These are phyloP conservation scores for Starmerella potacharoeniae DNA, from an alignment of 805 yeast genomes.

Conservation along the genomic window DNA sequence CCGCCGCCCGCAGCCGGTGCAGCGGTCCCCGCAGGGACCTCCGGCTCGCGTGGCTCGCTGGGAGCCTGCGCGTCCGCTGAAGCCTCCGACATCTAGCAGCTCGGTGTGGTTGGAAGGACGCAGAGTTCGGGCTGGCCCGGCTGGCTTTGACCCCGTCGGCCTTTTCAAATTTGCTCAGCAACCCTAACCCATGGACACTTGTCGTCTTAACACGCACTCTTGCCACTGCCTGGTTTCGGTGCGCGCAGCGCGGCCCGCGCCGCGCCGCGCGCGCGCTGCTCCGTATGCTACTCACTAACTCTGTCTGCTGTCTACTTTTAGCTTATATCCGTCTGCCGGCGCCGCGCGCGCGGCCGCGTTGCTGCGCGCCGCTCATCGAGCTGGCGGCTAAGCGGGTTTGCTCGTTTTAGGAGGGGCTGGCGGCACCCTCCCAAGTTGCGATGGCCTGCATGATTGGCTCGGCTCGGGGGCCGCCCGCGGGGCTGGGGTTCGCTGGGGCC, in stretches of 20 bases:
- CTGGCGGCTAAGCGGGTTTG: neutral
- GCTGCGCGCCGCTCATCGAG: neutral
- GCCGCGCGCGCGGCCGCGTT: neutral
- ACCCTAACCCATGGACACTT: constrained; percentile 17
- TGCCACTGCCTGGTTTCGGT: neutral
- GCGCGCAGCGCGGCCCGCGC: too few species aligned
- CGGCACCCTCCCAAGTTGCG: neutral
- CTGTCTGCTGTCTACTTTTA: neutral
- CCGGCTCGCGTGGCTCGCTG: constrained; percentile 3
- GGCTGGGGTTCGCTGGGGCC: neutral
- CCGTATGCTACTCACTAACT: neutral
- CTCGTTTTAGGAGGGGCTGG: constrained; percentile 3
- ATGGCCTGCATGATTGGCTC: neutral
- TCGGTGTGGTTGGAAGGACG: constrained; percentile 16
- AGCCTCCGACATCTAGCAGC: constrained; percentile 4
- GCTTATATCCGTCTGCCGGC: neutral
- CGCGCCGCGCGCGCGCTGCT: too few species aligned
- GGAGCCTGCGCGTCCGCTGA: constrained; percentile 7
- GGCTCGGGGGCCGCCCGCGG: neutral
- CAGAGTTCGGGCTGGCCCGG: constrained; percentile 8
- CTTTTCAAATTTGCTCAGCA: constrained; percentile 12
- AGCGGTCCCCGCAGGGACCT: neutral
- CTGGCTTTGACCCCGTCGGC: constrained; percentile 19
- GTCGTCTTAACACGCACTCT: constrained; percentile 15
- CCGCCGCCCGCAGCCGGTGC: neutral